Percentiles rank a stretch among this genome's conserved stretches.
These are phyloP conservation scores for Arthrobotrys entomopaga DNA, from an alignment of 2,329 filamentous ascomycete genomes.

Conservation along the genomic window DNA sequence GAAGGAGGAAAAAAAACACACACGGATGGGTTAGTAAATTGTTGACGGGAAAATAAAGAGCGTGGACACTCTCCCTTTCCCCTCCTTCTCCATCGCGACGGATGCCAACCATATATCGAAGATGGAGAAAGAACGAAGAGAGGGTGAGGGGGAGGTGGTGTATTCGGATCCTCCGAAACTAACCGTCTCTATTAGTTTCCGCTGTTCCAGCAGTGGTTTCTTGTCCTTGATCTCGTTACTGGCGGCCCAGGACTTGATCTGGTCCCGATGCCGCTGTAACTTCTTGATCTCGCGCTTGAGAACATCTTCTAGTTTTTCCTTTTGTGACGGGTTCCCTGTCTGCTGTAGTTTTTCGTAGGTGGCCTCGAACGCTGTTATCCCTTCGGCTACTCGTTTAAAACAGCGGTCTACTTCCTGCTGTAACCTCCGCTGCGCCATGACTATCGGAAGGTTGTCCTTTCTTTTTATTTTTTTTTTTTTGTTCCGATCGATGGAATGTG, in stretches of 20 bases:
- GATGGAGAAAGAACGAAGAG: conserved; percentile 27
- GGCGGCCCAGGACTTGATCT: conserved; percentile 99
- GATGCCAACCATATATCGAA: conserved; percentile 19
- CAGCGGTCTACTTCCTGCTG: conserved; percentile 99
- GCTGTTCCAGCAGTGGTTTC: conserved; percentile 88
- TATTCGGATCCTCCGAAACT: conserved; percentile 61
- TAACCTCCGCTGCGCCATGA: conserved; percentile 93
- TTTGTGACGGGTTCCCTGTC: conserved; percentile 90
- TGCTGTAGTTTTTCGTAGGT: conserved; percentile 99
- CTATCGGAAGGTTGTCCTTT: conserved; percentile 62
- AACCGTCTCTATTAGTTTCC: conserved; percentile 97
- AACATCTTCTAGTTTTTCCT: conserved; percentile 94
- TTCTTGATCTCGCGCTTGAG: conserved; percentile 99
- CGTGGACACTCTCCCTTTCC: neutral
- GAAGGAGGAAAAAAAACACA: too few species aligned
- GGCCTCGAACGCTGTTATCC: conserved; percentile 87
- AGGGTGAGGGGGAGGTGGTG: conserved; percentile 46
- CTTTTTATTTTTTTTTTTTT: too few species aligned
- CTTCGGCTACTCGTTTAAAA: conserved; percentile 98
- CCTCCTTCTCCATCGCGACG: conserved; percentile 18
- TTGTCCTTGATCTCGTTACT: conserved; percentile 99
- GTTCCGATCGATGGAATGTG: conserved; percentile 29
- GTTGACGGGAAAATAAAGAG: conserved; percentile 22
- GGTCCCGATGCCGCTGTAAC: conserved; percentile 93
- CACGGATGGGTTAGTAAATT: too few species aligned